Evolutionary conservation across 2,329 filamentous ascomycete species (phyloP).

Genomic region (Fusarium illudens): DNA sequence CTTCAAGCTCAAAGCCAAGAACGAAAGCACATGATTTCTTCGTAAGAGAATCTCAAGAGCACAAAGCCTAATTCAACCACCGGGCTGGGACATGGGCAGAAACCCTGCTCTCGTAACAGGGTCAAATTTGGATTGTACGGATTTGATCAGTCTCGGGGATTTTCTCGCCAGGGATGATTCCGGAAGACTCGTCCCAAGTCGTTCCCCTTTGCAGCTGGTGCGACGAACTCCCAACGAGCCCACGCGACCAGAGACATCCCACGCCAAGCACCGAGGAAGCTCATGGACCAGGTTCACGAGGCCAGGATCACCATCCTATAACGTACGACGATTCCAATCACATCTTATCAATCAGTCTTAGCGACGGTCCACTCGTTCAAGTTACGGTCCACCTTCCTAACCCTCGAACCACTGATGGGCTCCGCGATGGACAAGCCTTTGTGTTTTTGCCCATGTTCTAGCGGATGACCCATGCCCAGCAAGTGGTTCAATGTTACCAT

Average conservation of each 20-base stretch:
- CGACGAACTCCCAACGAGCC: background rate
- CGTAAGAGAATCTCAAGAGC: background rate
- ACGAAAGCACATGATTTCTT: background rate
- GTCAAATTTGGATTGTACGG: background rate
- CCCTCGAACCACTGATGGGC: conserved; percentile 6
- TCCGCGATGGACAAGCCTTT: background rate
- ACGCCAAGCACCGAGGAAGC: conserved; percentile 6
- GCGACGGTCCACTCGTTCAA: background rate
- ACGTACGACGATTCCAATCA: background rate
- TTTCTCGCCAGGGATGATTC: background rate
- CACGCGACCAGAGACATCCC: background rate
- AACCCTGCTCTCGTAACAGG: background rate
- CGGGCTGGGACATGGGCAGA: background rate
- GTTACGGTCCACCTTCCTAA: background rate
- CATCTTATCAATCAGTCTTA: conserved; percentile 17
- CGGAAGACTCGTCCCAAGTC: background rate
- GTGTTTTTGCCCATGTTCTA: background rate
- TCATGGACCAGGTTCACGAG: background rate
- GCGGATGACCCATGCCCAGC: no score
- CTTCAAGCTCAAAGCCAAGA: background rate
- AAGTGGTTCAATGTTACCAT: background rate
- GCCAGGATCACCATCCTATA: background rate
- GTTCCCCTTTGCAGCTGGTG: background rate
- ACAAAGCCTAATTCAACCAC: background rate
- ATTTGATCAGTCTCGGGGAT: background rate